phyloP scores from a whole-genome alignment of 2,329 filamentous ascomycete genomes.

The Plectosphaerella sp. region DNA sequence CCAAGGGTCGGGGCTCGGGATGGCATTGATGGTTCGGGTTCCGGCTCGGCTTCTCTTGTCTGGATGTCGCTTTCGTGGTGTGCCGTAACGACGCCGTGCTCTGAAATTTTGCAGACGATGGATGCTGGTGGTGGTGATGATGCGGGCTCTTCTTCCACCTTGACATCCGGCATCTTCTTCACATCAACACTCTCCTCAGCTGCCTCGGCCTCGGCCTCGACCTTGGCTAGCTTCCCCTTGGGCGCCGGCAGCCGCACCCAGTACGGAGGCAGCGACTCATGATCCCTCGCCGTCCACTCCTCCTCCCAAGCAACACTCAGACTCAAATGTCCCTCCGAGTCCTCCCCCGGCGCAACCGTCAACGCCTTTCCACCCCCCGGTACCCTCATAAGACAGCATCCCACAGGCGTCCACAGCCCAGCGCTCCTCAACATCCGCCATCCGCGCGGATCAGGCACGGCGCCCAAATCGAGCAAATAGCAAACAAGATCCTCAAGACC shows the following conservation, averaged over 20 bases:
- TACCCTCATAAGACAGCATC: conserved; percentile 50
- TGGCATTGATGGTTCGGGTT: background rate
- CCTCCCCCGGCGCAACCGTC: conserved; percentile 49
- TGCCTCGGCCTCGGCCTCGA: background rate
- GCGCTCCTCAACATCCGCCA: conserved; percentile 53
- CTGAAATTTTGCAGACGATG: conserved; percentile 45
- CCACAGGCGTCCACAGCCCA: conserved; percentile 57
- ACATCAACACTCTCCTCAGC: background rate
- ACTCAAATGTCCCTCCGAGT: conserved; percentile 57
- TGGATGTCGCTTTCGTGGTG: conserved; percentile 19
- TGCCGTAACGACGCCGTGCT: conserved; percentile 40
- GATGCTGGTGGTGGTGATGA: conserved; percentile 16
- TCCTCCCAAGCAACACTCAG: conserved; percentile 52
- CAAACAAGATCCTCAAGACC: conserved; percentile 56
- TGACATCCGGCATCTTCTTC: conserved; percentile 26
- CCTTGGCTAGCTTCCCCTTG: background rate
- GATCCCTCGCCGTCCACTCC: conserved; percentile 48
- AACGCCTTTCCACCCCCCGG: conserved; percentile 48
- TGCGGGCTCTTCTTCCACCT: conserved; percentile 24
- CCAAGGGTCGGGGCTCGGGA: conserved; percentile 15
- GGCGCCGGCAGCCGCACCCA: conserved; percentile 48
- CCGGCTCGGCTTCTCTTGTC: conserved; percentile 15
- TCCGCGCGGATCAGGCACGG: conserved; percentile 53
- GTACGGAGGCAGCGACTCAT: conserved; percentile 51
- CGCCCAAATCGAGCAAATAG: conserved; percentile 60